Conservation (phyloP, 306 rosid species). For the Cucumis hystrix region DNA sequence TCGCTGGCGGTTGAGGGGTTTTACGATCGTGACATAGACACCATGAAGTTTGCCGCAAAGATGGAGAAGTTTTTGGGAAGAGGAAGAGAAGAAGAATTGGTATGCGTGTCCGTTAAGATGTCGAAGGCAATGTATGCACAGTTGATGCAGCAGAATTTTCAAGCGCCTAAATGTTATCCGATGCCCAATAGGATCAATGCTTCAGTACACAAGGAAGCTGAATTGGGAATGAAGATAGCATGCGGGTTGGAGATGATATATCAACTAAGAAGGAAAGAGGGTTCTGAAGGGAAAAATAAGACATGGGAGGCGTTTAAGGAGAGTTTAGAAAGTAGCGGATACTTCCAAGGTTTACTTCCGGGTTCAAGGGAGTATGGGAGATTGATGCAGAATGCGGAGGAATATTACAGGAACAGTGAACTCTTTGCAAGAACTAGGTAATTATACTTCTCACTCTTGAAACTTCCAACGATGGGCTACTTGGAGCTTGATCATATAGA, state of each 20-base stretch:
- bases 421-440: conserved; percentile 49
- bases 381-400: conserved; percentile 68
- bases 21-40: conserved; percentile 75
- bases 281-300: conserved; percentile 56
- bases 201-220: conserved; percentile 39
- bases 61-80: conserved; percentile 60
- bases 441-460: neutral
- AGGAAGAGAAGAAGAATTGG: conserved; percentile 54
- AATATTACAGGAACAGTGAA: conserved; percentile 48
- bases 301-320: conserved; percentile 61
- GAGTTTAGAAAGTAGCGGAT: conserved; percentile 67
- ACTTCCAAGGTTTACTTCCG: conserved; percentile 59
- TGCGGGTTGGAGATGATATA: conserved; percentile 95
- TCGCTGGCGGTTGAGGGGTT: conserved; percentile 78
- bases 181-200: conserved; percentile 31
- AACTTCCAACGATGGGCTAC: neutral
- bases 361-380: conserved; percentile 68
- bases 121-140: conserved; percentile 95
- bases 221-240: conserved; percentile 81
- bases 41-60: conserved; percentile 64
- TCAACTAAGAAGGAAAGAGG: conserved; percentile 63
- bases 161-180: conserved; percentile 74
- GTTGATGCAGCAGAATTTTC: conserved; percentile 66
- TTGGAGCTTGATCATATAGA: neutral
- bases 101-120: conserved; percentile 52